These are phyloP conservation scores for Cladophialophora psammophila DNA, from an alignment of 2,329 filamentous ascomycete species.

Conservation along the genomic window DNA sequence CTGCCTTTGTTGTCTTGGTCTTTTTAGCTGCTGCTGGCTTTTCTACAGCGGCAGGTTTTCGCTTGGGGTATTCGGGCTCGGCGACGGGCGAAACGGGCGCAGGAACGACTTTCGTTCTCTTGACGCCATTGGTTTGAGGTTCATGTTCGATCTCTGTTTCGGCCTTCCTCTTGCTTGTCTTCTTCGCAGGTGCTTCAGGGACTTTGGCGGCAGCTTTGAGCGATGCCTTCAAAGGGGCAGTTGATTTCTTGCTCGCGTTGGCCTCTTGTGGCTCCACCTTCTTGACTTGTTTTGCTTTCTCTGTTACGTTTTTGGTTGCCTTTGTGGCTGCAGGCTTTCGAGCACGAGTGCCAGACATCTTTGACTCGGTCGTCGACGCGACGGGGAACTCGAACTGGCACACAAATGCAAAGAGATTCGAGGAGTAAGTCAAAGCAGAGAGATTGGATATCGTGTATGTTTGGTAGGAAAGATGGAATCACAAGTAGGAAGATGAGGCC, in stretches of 20 bases:
- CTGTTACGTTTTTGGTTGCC: constrained; percentile 24
- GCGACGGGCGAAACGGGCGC: constrained; percentile 4
- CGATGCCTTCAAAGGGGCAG: constrained; percentile 1
- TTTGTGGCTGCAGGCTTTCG: constrained; percentile 28
- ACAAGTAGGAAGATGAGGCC: constrained; percentile 6
- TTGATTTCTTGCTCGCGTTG: constrained; percentile 7
- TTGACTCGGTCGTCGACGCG: constrained; percentile 8
- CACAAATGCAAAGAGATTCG: constrained; percentile 9
- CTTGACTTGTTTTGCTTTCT: constrained; percentile 25
- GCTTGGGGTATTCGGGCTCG: constrained; percentile 18
- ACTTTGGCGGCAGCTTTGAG: constrained; percentile 20
- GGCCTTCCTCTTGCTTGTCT: constrained; percentile 39
- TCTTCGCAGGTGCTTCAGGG: constrained; percentile 16
- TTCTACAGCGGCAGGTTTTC: constrained; percentile 11
- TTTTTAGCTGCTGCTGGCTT: constrained; percentile 30
- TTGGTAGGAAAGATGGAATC: not conserved
- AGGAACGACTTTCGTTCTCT: constrained; percentile 25
- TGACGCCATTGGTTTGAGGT: constrained; percentile 32
- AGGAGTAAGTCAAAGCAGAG: not conserved
- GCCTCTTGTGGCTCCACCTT: constrained; percentile 23
- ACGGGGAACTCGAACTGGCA: constrained; percentile 12
- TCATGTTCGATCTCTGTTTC: constrained; percentile 34
- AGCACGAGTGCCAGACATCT: constrained; percentile 34
- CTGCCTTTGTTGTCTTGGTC: constrained; percentile 32
- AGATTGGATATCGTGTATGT: not conserved